These are phyloP conservation scores for Tephrocybe sp. DNA, from an alignment of 768 basidiomycete genomes.

Conservation along the genomic window DNA sequence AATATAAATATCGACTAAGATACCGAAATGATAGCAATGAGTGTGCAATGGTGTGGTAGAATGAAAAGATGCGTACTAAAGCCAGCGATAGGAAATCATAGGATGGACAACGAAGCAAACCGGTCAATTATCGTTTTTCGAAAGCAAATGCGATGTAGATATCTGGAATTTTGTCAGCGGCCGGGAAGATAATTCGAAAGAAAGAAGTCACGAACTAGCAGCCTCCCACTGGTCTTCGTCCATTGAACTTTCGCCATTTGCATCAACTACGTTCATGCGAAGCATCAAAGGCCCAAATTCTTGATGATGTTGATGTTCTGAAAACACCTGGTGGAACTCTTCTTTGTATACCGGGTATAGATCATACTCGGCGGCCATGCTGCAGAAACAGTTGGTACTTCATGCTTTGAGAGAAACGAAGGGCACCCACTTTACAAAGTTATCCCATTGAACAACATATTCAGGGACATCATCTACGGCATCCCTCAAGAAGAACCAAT, in stretches of 20 bases:
- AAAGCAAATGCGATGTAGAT: conserved; percentile 95
- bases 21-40: conserved; percentile 7
- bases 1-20: conserved; percentile 15
- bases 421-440: conserved; percentile 82
- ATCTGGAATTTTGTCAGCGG: conserved; percentile 47
- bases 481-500: conserved; percentile 91
- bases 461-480: conserved; percentile 98
- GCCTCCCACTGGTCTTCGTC: conserved; percentile 97
- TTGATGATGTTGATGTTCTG: conserved; percentile 72
- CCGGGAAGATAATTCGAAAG: neutral
- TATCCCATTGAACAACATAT: conserved; percentile 95
- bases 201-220: conserved; percentile 70
- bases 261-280: conserved; percentile 90
- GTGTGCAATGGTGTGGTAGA: neutral
- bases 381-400: conserved; percentile 27
- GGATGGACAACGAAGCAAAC: neutral
- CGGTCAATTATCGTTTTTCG: conserved; percentile 53
- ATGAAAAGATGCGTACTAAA: neutral
- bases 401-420: neutral
- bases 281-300: conserved; percentile 85
- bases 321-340: conserved; percentile 89
- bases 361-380: conserved; percentile 82
- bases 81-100: no score
- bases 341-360: conserved; percentile 76
- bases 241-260: conserved; percentile 87